phyloP scores from a whole-genome alignment of 2,329 filamentous ascomycete genomes.

The Botrytis pseudocinerea region DNA sequence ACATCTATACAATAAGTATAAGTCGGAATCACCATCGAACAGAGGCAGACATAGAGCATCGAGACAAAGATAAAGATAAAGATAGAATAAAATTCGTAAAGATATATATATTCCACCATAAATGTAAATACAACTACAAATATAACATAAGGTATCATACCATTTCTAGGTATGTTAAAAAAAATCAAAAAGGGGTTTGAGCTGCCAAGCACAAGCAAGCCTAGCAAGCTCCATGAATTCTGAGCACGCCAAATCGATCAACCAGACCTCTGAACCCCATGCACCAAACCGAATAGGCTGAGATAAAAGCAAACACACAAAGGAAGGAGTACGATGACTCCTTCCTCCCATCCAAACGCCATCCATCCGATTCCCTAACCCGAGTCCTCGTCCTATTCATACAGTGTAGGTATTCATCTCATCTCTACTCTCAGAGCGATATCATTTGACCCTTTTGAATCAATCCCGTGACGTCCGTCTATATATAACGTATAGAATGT shows the following conservation, averaged over 20 bases:
- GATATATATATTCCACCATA: not conserved
- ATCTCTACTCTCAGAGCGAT: not conserved
- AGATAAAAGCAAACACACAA: not conserved
- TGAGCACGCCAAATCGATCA: not conserved
- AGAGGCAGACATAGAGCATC: too few species aligned
- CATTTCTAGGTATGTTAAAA: not conserved
- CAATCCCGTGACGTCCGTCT: not conserved
- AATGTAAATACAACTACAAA: not conserved
- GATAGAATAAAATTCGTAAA: not conserved
- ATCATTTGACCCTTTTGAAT: not conserved
- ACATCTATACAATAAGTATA: not conserved
- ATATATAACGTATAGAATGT: conserved; percentile 1
- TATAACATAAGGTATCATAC: not conserved
- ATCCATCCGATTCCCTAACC: not conserved
- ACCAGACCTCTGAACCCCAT: not conserved
- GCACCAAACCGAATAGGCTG: not conserved
- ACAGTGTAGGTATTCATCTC: conserved; percentile 1
- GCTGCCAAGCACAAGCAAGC: not conserved
- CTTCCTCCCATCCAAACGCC: not conserved
- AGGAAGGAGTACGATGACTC: not conserved
- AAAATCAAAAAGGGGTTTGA: not conserved
- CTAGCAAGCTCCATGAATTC: not conserved
- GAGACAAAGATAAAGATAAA: not conserved
- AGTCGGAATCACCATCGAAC: not conserved
- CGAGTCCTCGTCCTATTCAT: conserved; percentile 3